phyloP scores from a whole-genome alignment of 1,284 basidiomycete species.

The Apiotrichum siamense region DNA sequence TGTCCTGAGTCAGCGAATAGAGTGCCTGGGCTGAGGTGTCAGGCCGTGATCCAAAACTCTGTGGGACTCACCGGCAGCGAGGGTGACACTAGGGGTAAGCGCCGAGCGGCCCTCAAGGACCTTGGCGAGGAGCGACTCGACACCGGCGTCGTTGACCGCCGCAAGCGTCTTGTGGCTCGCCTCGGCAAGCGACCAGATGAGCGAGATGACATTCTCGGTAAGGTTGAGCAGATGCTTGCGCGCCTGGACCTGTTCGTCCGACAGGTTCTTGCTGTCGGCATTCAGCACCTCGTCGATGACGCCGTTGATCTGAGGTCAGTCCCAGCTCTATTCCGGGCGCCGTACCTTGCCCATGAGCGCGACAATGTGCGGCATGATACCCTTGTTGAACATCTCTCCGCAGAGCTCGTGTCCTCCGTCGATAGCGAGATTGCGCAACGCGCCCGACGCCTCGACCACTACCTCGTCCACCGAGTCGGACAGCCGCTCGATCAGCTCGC shows the following conservation, averaged over 20 bases:
- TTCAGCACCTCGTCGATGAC: conserved; percentile 63
- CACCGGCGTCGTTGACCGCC: conserved; percentile 70
- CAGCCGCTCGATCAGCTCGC: conserved; percentile 71
- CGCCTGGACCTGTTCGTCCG: conserved; percentile 55
- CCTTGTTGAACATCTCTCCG: conserved; percentile 95
- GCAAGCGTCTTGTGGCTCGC: conserved; percentile 84
- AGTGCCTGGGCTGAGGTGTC: conserved; percentile 67
- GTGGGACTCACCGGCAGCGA: conserved; percentile 62
- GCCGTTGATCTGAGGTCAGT: conserved; percentile 58
- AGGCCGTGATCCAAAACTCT: not conserved
- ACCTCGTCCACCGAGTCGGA: conserved; percentile 81
- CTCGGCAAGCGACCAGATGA: conserved; percentile 77
- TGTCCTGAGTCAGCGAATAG: conserved; percentile 85
- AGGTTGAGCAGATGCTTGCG: conserved; percentile 75
- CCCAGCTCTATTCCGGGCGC: conserved; percentile 3
- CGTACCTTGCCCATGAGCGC: conserved; percentile 43
- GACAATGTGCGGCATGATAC: conserved; percentile 59
- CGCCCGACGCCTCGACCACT: conserved; percentile 74
- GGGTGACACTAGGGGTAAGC: conserved; percentile 62
- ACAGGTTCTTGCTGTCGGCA: conserved; percentile 24
- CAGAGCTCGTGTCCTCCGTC: conserved; percentile 90
- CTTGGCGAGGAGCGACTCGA: conserved; percentile 74
- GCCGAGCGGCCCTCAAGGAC: conserved; percentile 65
- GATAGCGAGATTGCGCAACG: conserved; percentile 81
- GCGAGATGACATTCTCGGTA: conserved; percentile 81